Conservation (phyloP, 805 yeast species). For the Jamesozyma jinghongensis region DNA sequence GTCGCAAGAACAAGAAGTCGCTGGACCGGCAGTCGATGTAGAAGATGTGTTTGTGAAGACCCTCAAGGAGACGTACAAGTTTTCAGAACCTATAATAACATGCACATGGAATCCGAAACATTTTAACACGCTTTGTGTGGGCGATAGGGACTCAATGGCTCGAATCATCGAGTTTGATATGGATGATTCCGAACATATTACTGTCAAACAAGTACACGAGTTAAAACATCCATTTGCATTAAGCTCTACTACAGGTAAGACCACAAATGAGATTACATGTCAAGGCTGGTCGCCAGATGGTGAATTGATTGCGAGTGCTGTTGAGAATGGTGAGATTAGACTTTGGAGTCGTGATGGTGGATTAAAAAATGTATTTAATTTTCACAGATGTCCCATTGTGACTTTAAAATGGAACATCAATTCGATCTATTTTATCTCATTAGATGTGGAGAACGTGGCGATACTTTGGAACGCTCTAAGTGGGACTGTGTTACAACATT, state of each 20-base stretch:
- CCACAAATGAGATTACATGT: slow-evolving; percentile 26
- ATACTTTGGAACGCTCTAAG: slow-evolving; percentile 60
- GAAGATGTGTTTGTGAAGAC: slow-evolving; percentile 25
- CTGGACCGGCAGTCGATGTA: neutral
- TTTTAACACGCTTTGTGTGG: slow-evolving; percentile 42
- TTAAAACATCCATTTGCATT: slow-evolving; percentile 32
- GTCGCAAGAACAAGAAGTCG: slow-evolving; percentile 7
- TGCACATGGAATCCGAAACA: slow-evolving; percentile 51
- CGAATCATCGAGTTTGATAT: slow-evolving; percentile 34
- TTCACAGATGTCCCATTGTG: slow-evolving; percentile 48
- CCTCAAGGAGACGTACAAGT: slow-evolving; percentile 32
- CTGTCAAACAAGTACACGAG: slow-evolving; percentile 6
- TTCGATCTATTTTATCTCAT: slow-evolving; percentile 46
- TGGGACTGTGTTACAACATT: slow-evolving; percentile 41
- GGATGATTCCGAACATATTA: slow-evolving; percentile 2
- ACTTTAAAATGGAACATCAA: slow-evolving; percentile 52
- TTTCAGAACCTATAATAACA: slow-evolving; percentile 36
- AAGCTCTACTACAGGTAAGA: slow-evolving; percentile 12
- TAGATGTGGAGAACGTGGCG: slow-evolving; percentile 46
- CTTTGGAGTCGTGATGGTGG: slow-evolving; percentile 72
- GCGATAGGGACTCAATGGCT: slow-evolving; percentile 41
- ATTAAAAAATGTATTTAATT: slow-evolving; percentile 44
- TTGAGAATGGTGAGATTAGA: slow-evolving; percentile 62
- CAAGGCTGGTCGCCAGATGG: slow-evolving; percentile 65
- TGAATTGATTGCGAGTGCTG: slow-evolving; percentile 49